Base-by-base conservation (phyloP, 2,329 filamentous ascomycete genomes). In the Fusarium albidum region DNA sequence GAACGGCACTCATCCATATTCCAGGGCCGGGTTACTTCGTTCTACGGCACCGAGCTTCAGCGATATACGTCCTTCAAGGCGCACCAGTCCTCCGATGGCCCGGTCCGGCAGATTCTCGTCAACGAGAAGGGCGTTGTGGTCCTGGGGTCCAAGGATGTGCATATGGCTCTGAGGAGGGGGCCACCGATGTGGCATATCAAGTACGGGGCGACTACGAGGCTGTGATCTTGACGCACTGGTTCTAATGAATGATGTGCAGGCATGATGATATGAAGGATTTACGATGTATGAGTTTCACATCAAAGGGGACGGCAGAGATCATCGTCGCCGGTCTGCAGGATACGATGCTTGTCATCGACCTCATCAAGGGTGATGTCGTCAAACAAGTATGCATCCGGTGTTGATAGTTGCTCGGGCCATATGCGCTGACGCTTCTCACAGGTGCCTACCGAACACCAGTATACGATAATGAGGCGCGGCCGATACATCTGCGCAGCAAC, bases 401-500 rank as follows among this genome's bases (percentile, higher is more conserved):
- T n/a, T 14, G 26, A 15, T 8, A 25, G 5, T 27, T 9, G 17
- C n/a, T 31, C n/a, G 12, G 26, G 14, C 14, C 34, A 9, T 21
- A 6, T 10, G 13, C 47, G 55, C 72, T 78, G 63, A 78, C 70
- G 51, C 63, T 40, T 33, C 12, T 26, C 55, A 13, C 52, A 90
- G 85, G 74, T 95, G 55, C 80, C 83, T 18, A 88, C 91, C 1
- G 85, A 89, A 44, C 82, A 88, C 58, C 86, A 91, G 53, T 98
- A 97, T 68, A 95, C 87, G 6, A 88, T 96, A 57, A 96, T 99
- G 92, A 95, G 92, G 71, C 89, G 90, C 66, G 90, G 87, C 48
- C 88, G 92, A 45, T 92, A 95, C 67, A 93, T 99, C 38, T 98
- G 94, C 74, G 94, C 92, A 12, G 95, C 94, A 9, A 96, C 93